Percentiles rank a stretch among this genome's conserved stretches.
These are phyloP conservation scores for Beta macrorhiza DNA, from an alignment of 179 eudicot genomes.

Conservation along the genomic window DNA sequence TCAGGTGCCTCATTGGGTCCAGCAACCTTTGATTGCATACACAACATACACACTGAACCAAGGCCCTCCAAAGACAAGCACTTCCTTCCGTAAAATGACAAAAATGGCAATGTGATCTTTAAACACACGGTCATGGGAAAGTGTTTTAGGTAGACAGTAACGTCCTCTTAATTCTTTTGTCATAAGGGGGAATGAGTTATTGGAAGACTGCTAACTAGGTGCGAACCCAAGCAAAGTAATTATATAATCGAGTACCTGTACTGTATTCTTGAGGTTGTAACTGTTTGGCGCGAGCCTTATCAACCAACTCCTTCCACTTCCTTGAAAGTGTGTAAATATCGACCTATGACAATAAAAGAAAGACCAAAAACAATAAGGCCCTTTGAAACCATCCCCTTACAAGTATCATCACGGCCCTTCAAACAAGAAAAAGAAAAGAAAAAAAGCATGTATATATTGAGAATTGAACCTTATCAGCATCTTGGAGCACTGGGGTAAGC, in stretches of 20 bases:
- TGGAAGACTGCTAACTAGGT: neutral
- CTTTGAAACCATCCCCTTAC: neutral
- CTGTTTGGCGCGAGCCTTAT: constrained; percentile 92
- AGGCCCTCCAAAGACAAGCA: neutral
- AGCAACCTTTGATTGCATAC: neutral
- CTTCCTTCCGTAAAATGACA: neutral
- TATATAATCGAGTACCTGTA: constrained; percentile 49
- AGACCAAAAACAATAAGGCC: neutral
- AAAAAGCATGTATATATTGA: neutral
- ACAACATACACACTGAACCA: neutral
- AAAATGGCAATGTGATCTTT: neutral
- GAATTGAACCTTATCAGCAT: constrained; percentile 79
- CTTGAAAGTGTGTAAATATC: constrained; percentile 82
- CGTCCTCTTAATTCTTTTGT: neutral
- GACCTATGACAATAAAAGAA: constrained; percentile 41
- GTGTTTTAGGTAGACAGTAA: neutral
- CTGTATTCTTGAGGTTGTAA: constrained; percentile 85
- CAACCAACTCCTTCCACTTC: constrained; percentile 98
- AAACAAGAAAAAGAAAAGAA: neutral
- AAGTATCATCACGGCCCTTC: neutral
- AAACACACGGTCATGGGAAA: neutral
- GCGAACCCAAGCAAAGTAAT: neutral
- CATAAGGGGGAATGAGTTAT: neutral
- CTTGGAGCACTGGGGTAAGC: constrained; percentile 88
- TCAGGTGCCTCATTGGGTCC: neutral